Conservation (phyloP, 225 moss, liverwort and hornwort species). For the Climacium dendroides region DNA sequence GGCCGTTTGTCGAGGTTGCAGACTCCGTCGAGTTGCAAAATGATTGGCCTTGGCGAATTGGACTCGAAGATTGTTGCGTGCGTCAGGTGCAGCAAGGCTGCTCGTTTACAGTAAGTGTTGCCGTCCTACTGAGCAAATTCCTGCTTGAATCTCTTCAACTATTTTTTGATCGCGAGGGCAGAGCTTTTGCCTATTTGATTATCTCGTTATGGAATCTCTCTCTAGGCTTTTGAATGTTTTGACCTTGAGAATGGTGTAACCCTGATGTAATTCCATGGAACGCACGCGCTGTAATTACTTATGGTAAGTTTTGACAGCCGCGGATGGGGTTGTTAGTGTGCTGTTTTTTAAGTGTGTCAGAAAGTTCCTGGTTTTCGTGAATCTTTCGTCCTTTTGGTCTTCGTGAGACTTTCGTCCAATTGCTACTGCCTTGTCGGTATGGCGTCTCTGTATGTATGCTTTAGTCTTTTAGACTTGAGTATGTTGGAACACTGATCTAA, state of each 20-base stretch:
- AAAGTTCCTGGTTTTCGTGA: not conserved
- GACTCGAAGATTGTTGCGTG: conserved; percentile 39
- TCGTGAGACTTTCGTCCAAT: not conserved
- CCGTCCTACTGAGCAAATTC: not conserved
- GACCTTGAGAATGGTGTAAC: not conserved
- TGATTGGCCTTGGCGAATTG: conserved; percentile 10
- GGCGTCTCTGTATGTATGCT: not conserved
- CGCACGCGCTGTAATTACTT: not conserved
- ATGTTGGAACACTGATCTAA: not conserved
- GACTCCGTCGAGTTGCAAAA: not conserved
- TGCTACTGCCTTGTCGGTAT: not conserved
- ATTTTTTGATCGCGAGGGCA: not conserved
- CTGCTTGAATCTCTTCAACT: not conserved
- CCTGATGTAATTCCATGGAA: not conserved
- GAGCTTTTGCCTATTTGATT: not conserved
- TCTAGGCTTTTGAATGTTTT: not conserved
- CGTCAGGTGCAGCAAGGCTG: conserved; percentile 81
- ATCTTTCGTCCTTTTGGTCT: not conserved
- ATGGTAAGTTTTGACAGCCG: not conserved
- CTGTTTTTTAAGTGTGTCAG: not conserved
- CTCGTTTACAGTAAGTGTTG: conserved; percentile 65
- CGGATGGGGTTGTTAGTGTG: not conserved
- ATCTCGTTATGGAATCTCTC: not conserved
- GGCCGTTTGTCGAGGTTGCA: not conserved
- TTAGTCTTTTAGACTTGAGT: not conserved